Evolutionary conservation across 139 green algal genomes (phyloP), one percentile per base, ranked within the genome.

Genomic region (Parachlorella kessleri): DNA sequence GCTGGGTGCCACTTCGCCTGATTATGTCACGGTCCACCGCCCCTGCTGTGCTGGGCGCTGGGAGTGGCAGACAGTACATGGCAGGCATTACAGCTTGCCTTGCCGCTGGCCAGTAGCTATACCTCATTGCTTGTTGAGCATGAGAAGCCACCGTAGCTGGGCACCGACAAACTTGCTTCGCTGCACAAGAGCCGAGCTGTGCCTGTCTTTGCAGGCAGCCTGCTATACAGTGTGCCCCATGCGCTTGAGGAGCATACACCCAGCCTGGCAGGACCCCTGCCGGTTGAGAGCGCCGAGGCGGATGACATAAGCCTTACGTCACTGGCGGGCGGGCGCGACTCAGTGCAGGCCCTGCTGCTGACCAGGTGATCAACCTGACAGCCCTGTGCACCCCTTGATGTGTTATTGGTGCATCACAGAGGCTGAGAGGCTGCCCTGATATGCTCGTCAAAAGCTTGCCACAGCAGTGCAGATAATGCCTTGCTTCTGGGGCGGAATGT

Each of bases 231-330:
- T 38, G 63, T 75, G 65, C 82, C 80, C 1, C 72, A 87, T 53
- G 84, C 86, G 3, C 65, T 90, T 33, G 84, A 90, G 3, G 78
- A 81, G 64, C 86, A 90, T 40, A 79, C 71, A 9, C 83, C 83
- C 0, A 67, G 64, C 1, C 77, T 87, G 18, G 40, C 35, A 35
- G 83, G 83, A 24, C 78, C 83, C 14, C 39, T 85, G 54, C 38
- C 26, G 8, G 32, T 84, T 4, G 32, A 6, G 8, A 36, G 33
- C 30, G 18, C 38, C 28, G 53, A 36, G n/a, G 80, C 23, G 48
- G 55, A 59, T 59, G 48, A 59, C 67, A 73, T 37, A 37, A 24
- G 8, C 21, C 40, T 73, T 32, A 63, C 42, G 41, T 39, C 48
- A 23, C 5, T 80, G 75, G 65, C 75, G 0, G 75, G 75, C 24